A percentile compares a stretch with the other conserved stretches of the same genome.
Evolutionary conservation across 1,139 yeast genomes (phyloP).

Genomic region (Zygoascus hellenicus): DNA sequence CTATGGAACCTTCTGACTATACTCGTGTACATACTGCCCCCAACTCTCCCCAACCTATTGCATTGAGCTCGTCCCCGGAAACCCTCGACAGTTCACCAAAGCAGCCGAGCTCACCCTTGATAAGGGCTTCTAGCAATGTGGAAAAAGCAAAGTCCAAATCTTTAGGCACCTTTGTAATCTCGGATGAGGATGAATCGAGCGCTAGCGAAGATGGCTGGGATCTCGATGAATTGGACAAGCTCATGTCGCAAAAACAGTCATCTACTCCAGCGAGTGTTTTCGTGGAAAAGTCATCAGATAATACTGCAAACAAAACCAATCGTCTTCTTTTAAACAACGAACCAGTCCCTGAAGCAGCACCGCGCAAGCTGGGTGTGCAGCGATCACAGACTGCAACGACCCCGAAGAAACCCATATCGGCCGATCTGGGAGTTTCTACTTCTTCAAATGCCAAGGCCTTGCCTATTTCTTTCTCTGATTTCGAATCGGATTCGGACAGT

Average conservation of each 20-base stretch:
- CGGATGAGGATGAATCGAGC: constrained; percentile 1
- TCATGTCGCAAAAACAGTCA: constrained; percentile 3
- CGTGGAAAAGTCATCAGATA: too few species aligned
- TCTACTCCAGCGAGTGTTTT: neutral
- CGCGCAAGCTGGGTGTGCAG: too few species aligned
- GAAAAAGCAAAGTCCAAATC: neutral
- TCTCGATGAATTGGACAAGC: constrained; percentile 7
- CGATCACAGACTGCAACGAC: too few species aligned
- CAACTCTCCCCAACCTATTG: too few species aligned
- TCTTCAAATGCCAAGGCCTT: neutral
- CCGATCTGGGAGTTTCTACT: too few species aligned
- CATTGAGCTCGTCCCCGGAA: too few species aligned
- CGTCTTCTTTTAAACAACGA: too few species aligned
- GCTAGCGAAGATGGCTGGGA: constrained; percentile 9
- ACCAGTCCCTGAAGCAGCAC: too few species aligned
- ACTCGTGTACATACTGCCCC: too few species aligned
- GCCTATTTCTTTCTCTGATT: neutral
- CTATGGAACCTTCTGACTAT: too few species aligned
- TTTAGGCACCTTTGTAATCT: neutral
- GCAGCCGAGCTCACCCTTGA: neutral
- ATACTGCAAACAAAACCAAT: too few species aligned
- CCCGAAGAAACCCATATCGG: too few species aligned
- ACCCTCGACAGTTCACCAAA: neutral
- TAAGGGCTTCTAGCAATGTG: neutral
- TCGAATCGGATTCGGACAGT: constrained; percentile 4